These are phyloP conservation scores for Arthroderma sp. DNA, from an alignment of 2,329 filamentous ascomycete genomes.

Conservation along the genomic window DNA sequence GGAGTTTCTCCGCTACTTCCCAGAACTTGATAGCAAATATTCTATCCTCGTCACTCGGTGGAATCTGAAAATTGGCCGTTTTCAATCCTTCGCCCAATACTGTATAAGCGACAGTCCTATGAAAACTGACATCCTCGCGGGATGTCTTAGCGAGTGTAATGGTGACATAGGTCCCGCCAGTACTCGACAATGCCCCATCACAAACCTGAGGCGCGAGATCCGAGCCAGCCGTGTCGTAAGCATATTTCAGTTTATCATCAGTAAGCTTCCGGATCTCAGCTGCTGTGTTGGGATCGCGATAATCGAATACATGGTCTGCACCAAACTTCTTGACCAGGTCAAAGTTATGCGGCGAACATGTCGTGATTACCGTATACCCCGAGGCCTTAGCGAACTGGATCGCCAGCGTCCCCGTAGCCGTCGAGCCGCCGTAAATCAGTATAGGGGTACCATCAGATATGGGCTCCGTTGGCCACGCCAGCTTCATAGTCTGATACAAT, in stretches of 20 bases:
- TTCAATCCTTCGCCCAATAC: too few species aligned
- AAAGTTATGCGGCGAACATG: conserved; percentile 23
- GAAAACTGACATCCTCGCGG: too few species aligned
- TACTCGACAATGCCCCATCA: too few species aligned
- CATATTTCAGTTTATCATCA: conserved; percentile 9
- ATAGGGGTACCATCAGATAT: conserved; percentile 17
- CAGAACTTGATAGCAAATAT: conserved; percentile 29
- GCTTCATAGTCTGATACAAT: conserved; percentile 17
- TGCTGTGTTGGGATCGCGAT: conserved; percentile 9
- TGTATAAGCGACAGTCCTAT: too few species aligned
- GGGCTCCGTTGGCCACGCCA: conserved; percentile 15
- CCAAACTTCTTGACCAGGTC: conserved; percentile 23
- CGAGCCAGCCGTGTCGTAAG: neutral
- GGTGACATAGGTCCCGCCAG: too few species aligned
- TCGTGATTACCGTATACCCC: conserved; percentile 23
- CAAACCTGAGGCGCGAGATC: too few species aligned
- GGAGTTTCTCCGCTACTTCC: conserved; percentile 24
- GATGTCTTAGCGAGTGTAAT: too few species aligned
- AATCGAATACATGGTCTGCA: conserved; percentile 22
- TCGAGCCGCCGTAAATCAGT: conserved; percentile 35
- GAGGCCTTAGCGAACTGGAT: conserved; percentile 14
- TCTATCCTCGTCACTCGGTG: too few species aligned
- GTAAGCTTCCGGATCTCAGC: conserved; percentile 12
- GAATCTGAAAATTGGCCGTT: too few species aligned
- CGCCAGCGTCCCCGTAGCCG: conserved; percentile 31